These are phyloP conservation scores for Tubosaeta sp. DNA, from an alignment of 768 basidiomycete species.

Conservation along the genomic window DNA sequence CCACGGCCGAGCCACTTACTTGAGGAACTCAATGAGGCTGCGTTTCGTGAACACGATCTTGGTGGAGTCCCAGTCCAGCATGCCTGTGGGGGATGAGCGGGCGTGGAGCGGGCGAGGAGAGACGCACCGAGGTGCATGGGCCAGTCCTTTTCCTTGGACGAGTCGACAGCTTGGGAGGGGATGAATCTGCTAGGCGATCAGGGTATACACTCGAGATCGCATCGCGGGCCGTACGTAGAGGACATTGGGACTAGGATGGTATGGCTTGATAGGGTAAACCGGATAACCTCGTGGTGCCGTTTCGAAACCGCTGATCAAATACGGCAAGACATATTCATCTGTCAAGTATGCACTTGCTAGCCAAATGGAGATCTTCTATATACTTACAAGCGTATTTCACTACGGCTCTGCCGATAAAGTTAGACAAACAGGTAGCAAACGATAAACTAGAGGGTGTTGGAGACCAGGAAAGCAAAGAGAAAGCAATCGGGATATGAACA, in stretches of 20 bases:
- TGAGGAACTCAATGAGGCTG: slow-evolving; percentile 70
- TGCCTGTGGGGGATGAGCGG: slow-evolving; percentile 38
- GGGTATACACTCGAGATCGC: background rate
- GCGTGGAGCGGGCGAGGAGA: background rate
- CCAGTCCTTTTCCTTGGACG: slow-evolving; percentile 72
- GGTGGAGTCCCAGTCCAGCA: slow-evolving; percentile 78
- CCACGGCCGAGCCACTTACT: slow-evolving; percentile 38
- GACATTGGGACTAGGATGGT: slow-evolving; percentile 13
- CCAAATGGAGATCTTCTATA: background rate
- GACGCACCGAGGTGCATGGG: slow-evolving; percentile 55
- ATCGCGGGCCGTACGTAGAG: slow-evolving; percentile 19
- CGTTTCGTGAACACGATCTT: slow-evolving; percentile 79
- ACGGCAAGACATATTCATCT: background rate
- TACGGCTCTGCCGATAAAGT: slow-evolving; percentile 13
- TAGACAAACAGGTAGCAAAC: slow-evolving; percentile 3
- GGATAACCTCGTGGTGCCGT: background rate
- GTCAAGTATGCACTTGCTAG: too few species aligned
- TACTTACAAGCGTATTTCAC: background rate
- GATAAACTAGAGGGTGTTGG: slow-evolving; percentile 3
- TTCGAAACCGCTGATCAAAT: background rate
- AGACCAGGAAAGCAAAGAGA: slow-evolving; percentile 10
- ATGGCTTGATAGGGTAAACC: background rate
- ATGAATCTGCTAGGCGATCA: slow-evolving; percentile 45
- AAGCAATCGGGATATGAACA: slow-evolving; percentile 10
- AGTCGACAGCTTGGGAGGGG: slow-evolving; percentile 50